Evolutionary conservation across 2,329 filamentous ascomycete species (phyloP).

Genomic region (Teratosphaeria epicoccoides): DNA sequence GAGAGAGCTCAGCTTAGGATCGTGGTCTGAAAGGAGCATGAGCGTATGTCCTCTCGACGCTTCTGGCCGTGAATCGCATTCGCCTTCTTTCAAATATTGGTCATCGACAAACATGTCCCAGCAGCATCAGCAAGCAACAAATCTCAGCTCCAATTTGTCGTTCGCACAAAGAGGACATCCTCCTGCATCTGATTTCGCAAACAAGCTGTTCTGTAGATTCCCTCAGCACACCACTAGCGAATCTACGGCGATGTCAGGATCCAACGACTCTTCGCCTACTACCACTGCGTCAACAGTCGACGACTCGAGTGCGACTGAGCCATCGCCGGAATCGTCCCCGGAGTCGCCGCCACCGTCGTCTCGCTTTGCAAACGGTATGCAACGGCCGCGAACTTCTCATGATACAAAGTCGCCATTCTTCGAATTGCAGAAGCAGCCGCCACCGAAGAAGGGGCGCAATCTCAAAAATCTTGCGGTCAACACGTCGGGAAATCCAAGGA

Average conservation of each 20-base stretch:
- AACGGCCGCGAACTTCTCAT: constrained; percentile 39
- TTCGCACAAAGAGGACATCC: constrained; percentile 3
- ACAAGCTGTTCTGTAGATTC: constrained; percentile 18
- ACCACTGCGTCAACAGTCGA: constrained; percentile 89
- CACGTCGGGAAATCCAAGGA: constrained; percentile 41
- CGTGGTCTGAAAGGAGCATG: constrained; percentile 19
- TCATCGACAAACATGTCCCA: constrained; percentile 18
- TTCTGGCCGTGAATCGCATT: constrained; percentile 9
- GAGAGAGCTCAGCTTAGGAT: constrained; percentile 10
- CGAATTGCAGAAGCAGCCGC: constrained; percentile 37
- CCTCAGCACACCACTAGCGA: constrained; percentile 67
- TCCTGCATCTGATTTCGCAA: constrained; percentile 13
- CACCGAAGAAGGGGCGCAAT: constrained; percentile 57
- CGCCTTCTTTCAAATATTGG: constrained; percentile 9
- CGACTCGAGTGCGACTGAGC: constrained; percentile 79
- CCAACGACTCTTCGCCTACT: constrained; percentile 87
- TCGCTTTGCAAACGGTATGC: constrained; percentile 51
- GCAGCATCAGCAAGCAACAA: constrained; percentile 14
- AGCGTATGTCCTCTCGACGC: constrained; percentile 13
- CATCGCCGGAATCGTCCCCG: constrained; percentile 82
- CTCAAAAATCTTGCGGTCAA: constrained; percentile 78
- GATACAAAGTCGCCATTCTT: constrained; percentile 44
- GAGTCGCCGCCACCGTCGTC: constrained; percentile 71
- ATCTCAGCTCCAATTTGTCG: constrained; percentile 9
- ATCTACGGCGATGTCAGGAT: constrained; percentile 64